Conservation (phyloP, 139 green algal species). For the Chlorella sp. region DNA sequence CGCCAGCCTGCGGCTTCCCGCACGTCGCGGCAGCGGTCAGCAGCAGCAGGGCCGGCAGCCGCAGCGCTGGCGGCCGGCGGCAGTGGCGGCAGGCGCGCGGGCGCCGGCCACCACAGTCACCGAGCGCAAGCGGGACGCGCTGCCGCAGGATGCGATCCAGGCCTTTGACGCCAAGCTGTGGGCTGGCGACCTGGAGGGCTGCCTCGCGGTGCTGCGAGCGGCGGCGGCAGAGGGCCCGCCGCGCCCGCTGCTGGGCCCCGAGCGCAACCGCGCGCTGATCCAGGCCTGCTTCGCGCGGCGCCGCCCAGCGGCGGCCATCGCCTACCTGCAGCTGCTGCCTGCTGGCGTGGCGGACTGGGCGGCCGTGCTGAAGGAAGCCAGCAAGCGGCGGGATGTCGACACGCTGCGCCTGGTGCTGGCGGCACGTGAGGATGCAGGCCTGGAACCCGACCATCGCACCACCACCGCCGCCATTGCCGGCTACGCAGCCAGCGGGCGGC, state of each 20-base stretch:
- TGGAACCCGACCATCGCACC: slow-evolving; percentile 16
- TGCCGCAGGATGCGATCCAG: slow-evolving; percentile 48
- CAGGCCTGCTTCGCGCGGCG: slow-evolving; percentile 19
- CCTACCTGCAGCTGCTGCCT: slow-evolving; percentile 24
- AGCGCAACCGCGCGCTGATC: slow-evolving; percentile 15
- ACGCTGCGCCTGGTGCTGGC: slow-evolving; percentile 17
- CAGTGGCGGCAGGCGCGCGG: neutral
- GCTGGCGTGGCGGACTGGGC: neutral
- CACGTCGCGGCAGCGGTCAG: too few relatives aligned
- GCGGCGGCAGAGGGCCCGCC: neutral
- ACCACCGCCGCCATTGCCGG: slow-evolving; percentile 19
- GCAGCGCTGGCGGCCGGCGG: too few relatives aligned
- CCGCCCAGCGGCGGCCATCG: neutral
- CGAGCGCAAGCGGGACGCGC: neutral
- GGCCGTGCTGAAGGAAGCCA: slow-evolving; percentile 1
- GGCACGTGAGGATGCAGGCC: slow-evolving; percentile 12
- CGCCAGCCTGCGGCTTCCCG: too few relatives aligned
- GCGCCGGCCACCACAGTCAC: neutral
- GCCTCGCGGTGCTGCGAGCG: slow-evolving; percentile 6
- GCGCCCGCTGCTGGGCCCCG: neutral
- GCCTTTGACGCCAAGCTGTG: slow-evolving; percentile 6
- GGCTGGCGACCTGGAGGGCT: neutral
- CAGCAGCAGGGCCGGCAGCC: too few relatives aligned
- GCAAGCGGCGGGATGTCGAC: slow-evolving; percentile 25
- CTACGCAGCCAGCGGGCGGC: neutral